phyloP scores from a whole-genome alignment of 768 basidiomycete genomes.

The Kwoniella heveanensis region DNA sequence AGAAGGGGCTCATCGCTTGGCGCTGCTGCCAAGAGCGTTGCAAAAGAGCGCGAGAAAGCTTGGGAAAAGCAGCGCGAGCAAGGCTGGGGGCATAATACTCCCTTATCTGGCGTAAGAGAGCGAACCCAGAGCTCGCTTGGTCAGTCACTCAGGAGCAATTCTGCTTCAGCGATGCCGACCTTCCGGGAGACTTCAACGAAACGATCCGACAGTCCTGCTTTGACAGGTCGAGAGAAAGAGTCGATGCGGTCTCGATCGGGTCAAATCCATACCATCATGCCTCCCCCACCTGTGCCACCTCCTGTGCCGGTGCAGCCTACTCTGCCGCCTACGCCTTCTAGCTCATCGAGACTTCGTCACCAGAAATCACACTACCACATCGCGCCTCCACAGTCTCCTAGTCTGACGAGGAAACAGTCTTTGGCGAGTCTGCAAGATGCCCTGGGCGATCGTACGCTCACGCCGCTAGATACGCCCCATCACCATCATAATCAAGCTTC shows the following conservation, averaged over 20 bases:
- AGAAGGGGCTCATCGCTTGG: neutral
- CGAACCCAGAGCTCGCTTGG: constrained; percentile 14
- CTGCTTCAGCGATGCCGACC: constrained; percentile 23
- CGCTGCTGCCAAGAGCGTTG: constrained; percentile 9
- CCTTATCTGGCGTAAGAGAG: constrained; percentile 5
- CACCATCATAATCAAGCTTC: constrained; percentile 2
- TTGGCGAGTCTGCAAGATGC: constrained; percentile 47
- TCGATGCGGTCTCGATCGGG: constrained; percentile 19
- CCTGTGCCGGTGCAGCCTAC: constrained; percentile 1
- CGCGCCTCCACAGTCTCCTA: constrained; percentile 33
- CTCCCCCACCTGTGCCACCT: constrained; percentile 22
- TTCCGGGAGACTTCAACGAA: constrained; percentile 8
- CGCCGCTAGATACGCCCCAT: neutral
- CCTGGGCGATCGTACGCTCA: constrained; percentile 23
- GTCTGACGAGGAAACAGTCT: constrained; percentile 44
- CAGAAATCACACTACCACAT: constrained; percentile 52
- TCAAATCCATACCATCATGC: constrained; percentile 19
- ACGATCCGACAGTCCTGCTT: constrained; percentile 7
- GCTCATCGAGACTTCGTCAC: constrained; percentile 42
- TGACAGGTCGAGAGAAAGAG: constrained; percentile 20
- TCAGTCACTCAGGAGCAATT: constrained; percentile 36
- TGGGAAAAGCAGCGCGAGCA: constrained; percentile 44
- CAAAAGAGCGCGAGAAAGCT: constrained; percentile 21
- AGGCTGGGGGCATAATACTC: constrained; percentile 37
- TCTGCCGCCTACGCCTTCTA: constrained; percentile 25